These are phyloP conservation scores for Euphorbia corollata DNA, from an alignment of 441 rosid genomes.

Conservation along the genomic window DNA sequence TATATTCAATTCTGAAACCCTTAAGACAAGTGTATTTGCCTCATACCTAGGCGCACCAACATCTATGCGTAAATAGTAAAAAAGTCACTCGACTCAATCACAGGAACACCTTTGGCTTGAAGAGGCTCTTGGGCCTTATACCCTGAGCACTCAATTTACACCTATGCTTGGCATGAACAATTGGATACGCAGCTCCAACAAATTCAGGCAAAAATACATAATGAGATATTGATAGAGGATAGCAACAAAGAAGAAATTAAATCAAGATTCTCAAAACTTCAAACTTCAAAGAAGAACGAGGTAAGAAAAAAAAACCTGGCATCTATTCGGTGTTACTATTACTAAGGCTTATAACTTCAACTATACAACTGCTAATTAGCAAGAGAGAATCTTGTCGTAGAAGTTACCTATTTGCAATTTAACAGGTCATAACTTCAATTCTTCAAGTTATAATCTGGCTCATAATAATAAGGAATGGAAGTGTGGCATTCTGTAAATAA, in stretches of 20 bases:
- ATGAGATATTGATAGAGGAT: not conserved
- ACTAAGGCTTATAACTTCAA: not conserved
- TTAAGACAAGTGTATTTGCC: not conserved
- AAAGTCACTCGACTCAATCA: too few species aligned
- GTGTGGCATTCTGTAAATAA: too few species aligned
- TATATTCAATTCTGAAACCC: not conserved
- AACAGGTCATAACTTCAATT: too few species aligned
- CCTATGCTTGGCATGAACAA: not conserved
- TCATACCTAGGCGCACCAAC: not conserved
- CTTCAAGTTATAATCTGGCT: too few species aligned
- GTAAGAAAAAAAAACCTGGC: not conserved
- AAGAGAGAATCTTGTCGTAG: too few species aligned
- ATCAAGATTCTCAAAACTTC: not conserved
- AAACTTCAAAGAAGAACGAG: not conserved
- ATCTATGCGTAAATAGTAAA: not conserved
- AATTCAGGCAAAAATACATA: not conserved
- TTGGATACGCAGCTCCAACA: not conserved
- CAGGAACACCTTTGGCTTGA: not conserved
- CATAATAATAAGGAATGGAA: too few species aligned
- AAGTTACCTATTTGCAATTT: too few species aligned
- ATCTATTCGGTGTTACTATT: not conserved
- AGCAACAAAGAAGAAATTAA: not conserved
- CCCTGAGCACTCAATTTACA: not conserved
- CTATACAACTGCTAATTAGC: too few species aligned
- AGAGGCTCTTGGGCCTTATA: not conserved